These are phyloP conservation scores for Durusdinium trenchii DNA, from an alignment of 73 alveolate species.

Conservation along the genomic window DNA sequence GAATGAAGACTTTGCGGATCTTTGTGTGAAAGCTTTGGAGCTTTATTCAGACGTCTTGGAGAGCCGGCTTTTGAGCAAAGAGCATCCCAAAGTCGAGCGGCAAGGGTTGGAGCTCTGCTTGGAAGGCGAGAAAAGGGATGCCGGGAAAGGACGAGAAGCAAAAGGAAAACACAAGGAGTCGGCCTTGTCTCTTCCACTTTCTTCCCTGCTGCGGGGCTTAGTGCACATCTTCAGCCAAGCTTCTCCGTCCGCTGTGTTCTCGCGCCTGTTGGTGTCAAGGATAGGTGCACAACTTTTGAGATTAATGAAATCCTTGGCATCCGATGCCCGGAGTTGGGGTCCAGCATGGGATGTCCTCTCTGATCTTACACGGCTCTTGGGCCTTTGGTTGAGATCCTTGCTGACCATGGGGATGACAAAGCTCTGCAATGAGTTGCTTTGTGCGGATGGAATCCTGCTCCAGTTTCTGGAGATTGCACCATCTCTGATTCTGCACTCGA, in stretches of 20 bases:
- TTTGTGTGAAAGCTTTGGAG: conserved; percentile 1
- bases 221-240: conserved; percentile 16
- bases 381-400: conserved; percentile 50
- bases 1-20: conserved; percentile 36
- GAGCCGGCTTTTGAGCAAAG: background rate
- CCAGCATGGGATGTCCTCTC: conserved; percentile 64
- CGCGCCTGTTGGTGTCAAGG: background rate
- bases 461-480: conserved; percentile 12
- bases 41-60: conserved; percentile 1
- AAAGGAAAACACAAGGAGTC: too few species aligned
- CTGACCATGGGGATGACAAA: conserved; percentile 50
- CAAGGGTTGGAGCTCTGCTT: conserved; percentile 36
- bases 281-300: background rate
- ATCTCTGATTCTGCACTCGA: background rate
- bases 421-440: conserved; percentile 18
- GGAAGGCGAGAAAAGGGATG: background rate
- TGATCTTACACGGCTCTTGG: conserved; percentile 10
- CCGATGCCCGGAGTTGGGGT: conserved; percentile 33
- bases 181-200: conserved; percentile 1
- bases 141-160: too few species aligned
- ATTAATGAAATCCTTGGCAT: background rate
- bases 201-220: conserved; percentile 22
- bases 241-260: background rate
- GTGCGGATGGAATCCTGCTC: conserved; percentile 7
- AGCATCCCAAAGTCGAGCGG: background rate